Percentiles rank a stretch among this genome's conserved stretches.
Evolutionary conservation across 2,329 filamentous ascomycete species (phyloP).

Genomic region (Diaporthe nobilis): DNA sequence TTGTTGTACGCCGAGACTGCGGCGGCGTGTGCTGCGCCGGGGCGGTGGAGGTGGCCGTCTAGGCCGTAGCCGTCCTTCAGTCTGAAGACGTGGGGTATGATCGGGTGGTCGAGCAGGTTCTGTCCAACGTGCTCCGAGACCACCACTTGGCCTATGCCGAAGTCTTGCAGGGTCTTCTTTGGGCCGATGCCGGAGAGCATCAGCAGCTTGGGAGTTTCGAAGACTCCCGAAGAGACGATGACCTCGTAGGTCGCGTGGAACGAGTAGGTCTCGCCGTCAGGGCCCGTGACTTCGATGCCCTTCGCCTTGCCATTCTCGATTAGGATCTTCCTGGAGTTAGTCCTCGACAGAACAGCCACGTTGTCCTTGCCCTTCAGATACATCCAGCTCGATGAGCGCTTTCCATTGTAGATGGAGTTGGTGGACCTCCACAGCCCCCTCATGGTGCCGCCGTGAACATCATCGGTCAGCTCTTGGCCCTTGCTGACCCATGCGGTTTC

Average conservation of each 20-base stretch:
- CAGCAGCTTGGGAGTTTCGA: slow-evolving; percentile 75
- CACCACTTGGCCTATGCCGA: slow-evolving; percentile 67
- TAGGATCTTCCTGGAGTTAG: slow-evolving; percentile 65
- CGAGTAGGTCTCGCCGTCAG: slow-evolving; percentile 56
- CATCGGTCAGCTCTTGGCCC: slow-evolving; percentile 64
- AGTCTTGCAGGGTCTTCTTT: slow-evolving; percentile 62
- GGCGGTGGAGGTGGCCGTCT: slow-evolving; percentile 57
- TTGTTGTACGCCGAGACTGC: slow-evolving; percentile 54
- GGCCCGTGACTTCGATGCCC: slow-evolving; percentile 63
- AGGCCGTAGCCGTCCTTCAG: slow-evolving; percentile 58
- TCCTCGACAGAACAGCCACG: slow-evolving; percentile 63
- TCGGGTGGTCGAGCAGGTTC: slow-evolving; percentile 75
- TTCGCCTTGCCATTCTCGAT: slow-evolving; percentile 60
- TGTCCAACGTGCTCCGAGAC: slow-evolving; percentile 74
- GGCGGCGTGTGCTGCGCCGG: slow-evolving; percentile 51
- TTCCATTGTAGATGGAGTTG: slow-evolving; percentile 71
- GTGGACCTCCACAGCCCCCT: slow-evolving; percentile 66
- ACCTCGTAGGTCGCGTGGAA: slow-evolving; percentile 65
- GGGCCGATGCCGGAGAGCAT: slow-evolving; percentile 76
- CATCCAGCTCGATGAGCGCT: slow-evolving; percentile 65
- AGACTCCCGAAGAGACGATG: slow-evolving; percentile 66
- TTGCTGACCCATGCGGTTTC: slow-evolving; percentile 67
- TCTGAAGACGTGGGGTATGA: slow-evolving; percentile 64
- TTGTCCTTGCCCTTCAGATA: slow-evolving; percentile 68
- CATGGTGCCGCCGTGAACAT: slow-evolving; percentile 70